phyloP scores from a whole-genome alignment of 2,329 filamentous ascomycete genomes.

The Beauveria brongniartii region DNA sequence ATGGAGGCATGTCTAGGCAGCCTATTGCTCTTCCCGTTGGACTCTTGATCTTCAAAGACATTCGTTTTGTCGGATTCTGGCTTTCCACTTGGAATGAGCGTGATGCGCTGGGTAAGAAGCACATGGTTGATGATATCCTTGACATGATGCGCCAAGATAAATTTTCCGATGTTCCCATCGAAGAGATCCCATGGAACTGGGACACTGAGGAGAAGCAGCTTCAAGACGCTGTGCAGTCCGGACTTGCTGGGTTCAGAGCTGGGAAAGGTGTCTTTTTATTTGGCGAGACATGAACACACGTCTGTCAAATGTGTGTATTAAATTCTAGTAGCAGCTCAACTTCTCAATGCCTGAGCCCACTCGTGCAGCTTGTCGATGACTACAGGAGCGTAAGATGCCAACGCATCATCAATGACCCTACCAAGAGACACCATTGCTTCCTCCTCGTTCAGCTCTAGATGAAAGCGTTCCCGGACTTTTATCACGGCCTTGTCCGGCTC shows the following conservation, averaged over 20 bases:
- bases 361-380: conserved; percentile 94
- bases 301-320: not conserved
- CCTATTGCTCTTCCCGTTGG: conserved; percentile 75
- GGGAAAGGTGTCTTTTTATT: conserved; percentile 92
- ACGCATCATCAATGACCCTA: conserved; percentile 80
- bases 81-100: conserved; percentile 79
- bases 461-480: conserved; percentile 92
- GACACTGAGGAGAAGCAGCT: conserved; percentile 65
- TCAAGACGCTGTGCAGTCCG: conserved; percentile 69
- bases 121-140: conserved; percentile 79
- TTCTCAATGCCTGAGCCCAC: conserved; percentile 82
- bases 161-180: conserved; percentile 77
- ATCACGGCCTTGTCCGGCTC: conserved; percentile 90
- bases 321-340: conserved; percentile 32
- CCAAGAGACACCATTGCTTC: conserved; percentile 86
- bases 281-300: conserved; percentile 35
- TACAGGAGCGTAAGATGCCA: conserved; percentile 83
- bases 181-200: conserved; percentile 76
- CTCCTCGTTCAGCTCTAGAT: conserved; percentile 83
- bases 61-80: conserved; percentile 91
- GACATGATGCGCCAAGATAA: conserved; percentile 64
- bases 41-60: conserved; percentile 86
- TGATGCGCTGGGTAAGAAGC: conserved; percentile 64
- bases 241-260: conserved; percentile 72
- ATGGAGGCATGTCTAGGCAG: conserved; percentile 90